Base-by-base conservation (phyloP, 768 basidiomycete genomes). In the Suillus fuscotomentosus region DNA sequence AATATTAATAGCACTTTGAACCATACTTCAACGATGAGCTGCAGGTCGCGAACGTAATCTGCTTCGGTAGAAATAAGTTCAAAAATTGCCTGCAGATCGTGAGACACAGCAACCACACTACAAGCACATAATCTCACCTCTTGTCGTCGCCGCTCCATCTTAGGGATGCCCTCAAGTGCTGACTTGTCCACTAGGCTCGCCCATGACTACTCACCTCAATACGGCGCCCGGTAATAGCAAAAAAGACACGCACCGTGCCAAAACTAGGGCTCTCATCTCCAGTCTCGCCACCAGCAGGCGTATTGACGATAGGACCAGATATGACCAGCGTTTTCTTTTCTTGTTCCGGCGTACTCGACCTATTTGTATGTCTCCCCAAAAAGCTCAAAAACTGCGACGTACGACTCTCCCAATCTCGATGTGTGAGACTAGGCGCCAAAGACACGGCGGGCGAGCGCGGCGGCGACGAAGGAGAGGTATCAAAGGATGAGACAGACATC, bases 11-110 rank as follows among this genome's bases (percentile, higher is more conserved):
- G 5, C 6, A 56, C 20, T 63, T 13, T 31, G 31, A 8, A 43
- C 59, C 82, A 55, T 64, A 93, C 95, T 84, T 93, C 92, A 22
- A 98, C 94, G 65, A 96, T 88, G 39, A 97, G 82, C 71, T 99
- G 97, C 36, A 98, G 76, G 73, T 96, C 93, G 27, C 94, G 84
- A 53, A 98, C 94, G 70, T 97, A 99, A 0, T 91, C 86, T 9
- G 82, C 84, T 75, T 99, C 97, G 0, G 97, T 99, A 7, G 84
- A 84, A 68, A 99, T 97, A 60, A 99, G 82, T 77, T 99, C 97
- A 69, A 98, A 99, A 60, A 97, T 97, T 0, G 93, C 90, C 88
- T 91, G 67, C 3, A 41, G 20, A 54, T 3, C n/a, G 43, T 48
- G 53, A 43, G 55, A 22, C 22, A 17, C 24, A 50, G 15, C 27